These are phyloP conservation scores for Spathaspora gorwiae DNA, from an alignment of 805 yeast genomes.

Conservation along the genomic window DNA sequence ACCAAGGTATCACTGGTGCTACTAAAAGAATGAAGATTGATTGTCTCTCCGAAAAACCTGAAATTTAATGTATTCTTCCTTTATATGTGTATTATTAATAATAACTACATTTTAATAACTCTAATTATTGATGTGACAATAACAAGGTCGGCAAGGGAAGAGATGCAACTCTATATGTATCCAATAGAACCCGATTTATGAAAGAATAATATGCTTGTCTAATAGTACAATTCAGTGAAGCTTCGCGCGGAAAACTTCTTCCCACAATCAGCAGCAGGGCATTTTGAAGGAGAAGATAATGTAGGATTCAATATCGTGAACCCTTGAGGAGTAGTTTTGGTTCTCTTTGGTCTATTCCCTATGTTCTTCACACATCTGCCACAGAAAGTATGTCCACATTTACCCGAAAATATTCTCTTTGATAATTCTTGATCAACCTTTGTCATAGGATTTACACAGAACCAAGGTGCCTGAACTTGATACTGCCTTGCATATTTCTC, in stretches of 20 bases:
- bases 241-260: conserved; percentile 38
- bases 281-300: conserved; percentile 50
- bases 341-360: conserved; percentile 36
- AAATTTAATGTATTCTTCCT: neutral
- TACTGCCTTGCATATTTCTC: conserved; percentile 20
- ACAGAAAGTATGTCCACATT: conserved; percentile 83
- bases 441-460: conserved; percentile 45
- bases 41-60: neutral
- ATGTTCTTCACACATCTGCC: conserved; percentile 77
- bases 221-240: conserved; percentile 50
- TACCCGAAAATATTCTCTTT: conserved; percentile 57
- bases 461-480: conserved; percentile 62
- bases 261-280: conserved; percentile 53
- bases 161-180: too few relatives aligned
- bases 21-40: conserved; percentile 8
- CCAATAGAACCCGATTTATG: too few relatives aligned
- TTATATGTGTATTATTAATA: neutral
- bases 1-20: conserved; percentile 1
- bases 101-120: neutral
- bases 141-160: too few relatives aligned
- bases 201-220: neutral
- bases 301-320: conserved; percentile 29
- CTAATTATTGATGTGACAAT: too few relatives aligned
- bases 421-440: conserved; percentile 57
- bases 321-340: conserved; percentile 13